Base-by-base conservation (phyloP, 2,329 filamentous ascomycete genomes). In the Trichoderma brevicompactum region DNA sequence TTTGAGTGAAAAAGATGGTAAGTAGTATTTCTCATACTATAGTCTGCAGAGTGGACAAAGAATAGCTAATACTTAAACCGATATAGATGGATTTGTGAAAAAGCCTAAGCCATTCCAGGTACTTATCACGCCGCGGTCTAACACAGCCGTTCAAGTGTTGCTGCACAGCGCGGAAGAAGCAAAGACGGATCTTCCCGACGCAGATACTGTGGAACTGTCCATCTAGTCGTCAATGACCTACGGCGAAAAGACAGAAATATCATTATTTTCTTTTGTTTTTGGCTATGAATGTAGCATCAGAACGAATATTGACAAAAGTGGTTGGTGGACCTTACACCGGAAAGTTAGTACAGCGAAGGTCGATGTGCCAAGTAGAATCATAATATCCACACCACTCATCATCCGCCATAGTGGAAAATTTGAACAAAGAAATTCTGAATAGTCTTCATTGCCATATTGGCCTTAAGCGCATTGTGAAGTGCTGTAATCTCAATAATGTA, bases 171-270 rank as follows among this genome's bases (percentile, higher is more conserved):
- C 59, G 5, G 23, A 53, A 15, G 36, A 52, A 17, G 59, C 59
- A 17, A 13, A 34, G 3, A 52, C 59, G 12, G 48, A 52, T 23
- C 46, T 62, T 13, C 59, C 48, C 34, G 59, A 62, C 19, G 73
- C 87, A 87, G 44, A 85, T 85, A 43, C 75, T 72, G 66, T 79
- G 78, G 2, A 87, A 75, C 76, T 62, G 89, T 12, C 17, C 12
- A 5, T 19, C 15, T 59, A n/a, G 41, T 1, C 41, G 8, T 9
- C 3, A 32, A 40, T 6, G 3, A 15, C 7, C 1, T 8, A 5
- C 17, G 15, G 0, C 23, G 12, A 12, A 7, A 17, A 17, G 2
- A 9, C 17, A 13, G 9, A 40, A 13, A 17, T 7, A 44, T 7
- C 6, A 19, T n/a, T n/a, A n/a, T n/a, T n/a, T n/a, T n/a, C n/a